Percentiles rank a stretch among this genome's conserved stretches.
Conservation (phyloP, 495 filamentous ascomycete genomes). For the Talaromyces ruber region DNA sequence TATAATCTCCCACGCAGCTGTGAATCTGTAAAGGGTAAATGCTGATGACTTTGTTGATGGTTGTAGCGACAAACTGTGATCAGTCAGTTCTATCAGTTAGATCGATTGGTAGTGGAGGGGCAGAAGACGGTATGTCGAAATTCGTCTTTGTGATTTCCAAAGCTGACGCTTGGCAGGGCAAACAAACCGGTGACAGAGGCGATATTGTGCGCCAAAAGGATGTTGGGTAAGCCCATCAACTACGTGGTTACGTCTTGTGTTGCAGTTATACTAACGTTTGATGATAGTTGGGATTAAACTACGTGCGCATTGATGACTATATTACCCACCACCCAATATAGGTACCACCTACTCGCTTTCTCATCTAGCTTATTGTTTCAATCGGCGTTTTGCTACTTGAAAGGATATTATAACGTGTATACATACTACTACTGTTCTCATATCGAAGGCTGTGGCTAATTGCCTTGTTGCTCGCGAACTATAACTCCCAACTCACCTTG, state of each 20-base stretch:
- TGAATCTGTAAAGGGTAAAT: not conserved
- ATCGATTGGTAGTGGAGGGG: conserved; percentile 89
- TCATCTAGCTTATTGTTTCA: not conserved
- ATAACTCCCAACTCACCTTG: not conserved
- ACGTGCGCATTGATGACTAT: not conserved
- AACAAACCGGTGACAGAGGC: conserved; percentile 60
- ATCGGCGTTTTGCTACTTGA: not conserved
- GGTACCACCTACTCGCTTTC: not conserved
- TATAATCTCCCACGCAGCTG: conserved; percentile 29
- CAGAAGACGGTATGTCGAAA: conserved; percentile 47
- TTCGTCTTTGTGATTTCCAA: conserved; percentile 1
- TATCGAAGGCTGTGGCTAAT: not conserved
- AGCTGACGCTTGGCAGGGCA: conserved; percentile 45
- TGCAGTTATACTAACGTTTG: conserved; percentile 8
- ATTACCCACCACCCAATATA: not conserved
- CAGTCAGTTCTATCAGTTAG: conserved; percentile 89
- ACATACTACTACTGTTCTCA: conserved; percentile 2
- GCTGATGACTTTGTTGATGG: not conserved
- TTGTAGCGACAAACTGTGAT: conserved; percentile 85
- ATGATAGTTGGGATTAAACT: conserved; percentile 40
- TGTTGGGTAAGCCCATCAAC: conserved; percentile 52
- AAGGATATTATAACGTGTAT: not conserved
- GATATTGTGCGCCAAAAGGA: conserved; percentile 75
- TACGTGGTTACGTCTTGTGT: not conserved
- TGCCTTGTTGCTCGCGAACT: not conserved